Evolutionary conservation across 176 grass and related monocot species (phyloP), one percentile per base, ranked within the genome.

Genomic region (Oryza nivara): DNA sequence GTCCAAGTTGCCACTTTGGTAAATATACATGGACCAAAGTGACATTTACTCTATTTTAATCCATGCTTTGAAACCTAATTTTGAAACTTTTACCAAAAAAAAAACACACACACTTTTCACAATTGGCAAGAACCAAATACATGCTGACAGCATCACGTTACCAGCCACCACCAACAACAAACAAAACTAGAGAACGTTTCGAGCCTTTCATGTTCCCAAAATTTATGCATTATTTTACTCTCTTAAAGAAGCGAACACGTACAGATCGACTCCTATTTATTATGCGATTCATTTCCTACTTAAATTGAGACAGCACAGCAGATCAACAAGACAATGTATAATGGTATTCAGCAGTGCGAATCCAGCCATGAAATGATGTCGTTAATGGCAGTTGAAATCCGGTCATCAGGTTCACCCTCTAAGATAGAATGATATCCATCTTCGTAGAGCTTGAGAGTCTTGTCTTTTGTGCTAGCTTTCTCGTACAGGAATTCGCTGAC

Each of bases 341-440:
- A 41, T 1, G 51, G 32, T 26, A 77, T 44, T 74, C 85, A 91
- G 77, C 87, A 88, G 36, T 87, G 96, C 5, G 87, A 93, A 88
- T 98, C 93, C 54, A 98, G 83, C 96, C 96, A 96, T 34, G 83
- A 90, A 79, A 96, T 86, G 79, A 98, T 94, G 80, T 98, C 93
- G 43, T 70, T 83, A 67, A 98, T 88, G 72, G 94, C 93, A 11
- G 85, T 75, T 78, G 77, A 82, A 83, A 98, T 98, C 51, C 83
- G 75, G 19, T 90, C 88, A 2, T 96, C 96, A 17, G 93, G 96
- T 52, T 98, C 96, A 78, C 96, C 96, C 78, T 95, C 96, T 72
- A 98, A 73, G 74, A 98, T 95, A 56, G 77, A 48, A 65, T 98
- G 96, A 77, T 94, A 95, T 51, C 88, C 84, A 74, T 82, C 87